A percentile compares a stretch with the other conserved stretches of the same genome.
Evolutionary conservation across 2,329 filamentous ascomycete species (phyloP).

Genomic region (Aplosporella prunicola): DNA sequence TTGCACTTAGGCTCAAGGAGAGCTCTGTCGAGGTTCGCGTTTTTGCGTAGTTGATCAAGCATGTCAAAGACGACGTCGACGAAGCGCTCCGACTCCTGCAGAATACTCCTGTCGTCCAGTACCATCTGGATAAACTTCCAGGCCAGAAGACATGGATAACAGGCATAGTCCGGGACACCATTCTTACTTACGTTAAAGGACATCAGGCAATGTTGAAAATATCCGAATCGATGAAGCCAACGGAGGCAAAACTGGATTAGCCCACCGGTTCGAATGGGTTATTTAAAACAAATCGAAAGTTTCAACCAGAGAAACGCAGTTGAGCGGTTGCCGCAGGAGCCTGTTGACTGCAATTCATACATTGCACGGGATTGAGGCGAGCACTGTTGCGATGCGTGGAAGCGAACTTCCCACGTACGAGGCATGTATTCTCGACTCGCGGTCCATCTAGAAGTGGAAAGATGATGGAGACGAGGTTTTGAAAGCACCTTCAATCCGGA

Average conservation of each 20-base stretch:
- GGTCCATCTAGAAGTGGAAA: no score
- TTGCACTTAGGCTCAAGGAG: conserved; percentile 8
- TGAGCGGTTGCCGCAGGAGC: conserved; percentile 20
- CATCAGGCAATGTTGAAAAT: conserved; percentile 23
- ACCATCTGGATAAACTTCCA: conserved; percentile 18
- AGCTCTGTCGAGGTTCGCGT: conserved; percentile 18
- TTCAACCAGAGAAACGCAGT: conserved; percentile 14
- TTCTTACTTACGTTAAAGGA: no score
- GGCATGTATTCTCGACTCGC: no score
- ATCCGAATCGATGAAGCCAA: conserved; percentile 9
- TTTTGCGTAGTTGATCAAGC: conserved; percentile 20
- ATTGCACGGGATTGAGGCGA: conserved; percentile 22
- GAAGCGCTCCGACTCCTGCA: conserved; percentile 22
- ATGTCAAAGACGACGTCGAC: conserved; percentile 19
- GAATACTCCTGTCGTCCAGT: conserved; percentile 13
- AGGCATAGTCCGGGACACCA: conserved; percentile 15
- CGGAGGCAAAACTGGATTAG: no score
- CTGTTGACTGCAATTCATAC: conserved; percentile 20
- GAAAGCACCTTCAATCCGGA: no score
- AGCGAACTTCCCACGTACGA: no score
- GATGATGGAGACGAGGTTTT: no score
- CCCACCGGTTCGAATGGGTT: no score
- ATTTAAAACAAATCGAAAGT: conserved; percentile 21
- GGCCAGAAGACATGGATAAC: conserved; percentile 21
- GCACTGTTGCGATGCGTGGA: no score